Evolutionary conservation across 208 protist species (phyloP).

Genomic region (Novymonas esmeraldas): DNA sequence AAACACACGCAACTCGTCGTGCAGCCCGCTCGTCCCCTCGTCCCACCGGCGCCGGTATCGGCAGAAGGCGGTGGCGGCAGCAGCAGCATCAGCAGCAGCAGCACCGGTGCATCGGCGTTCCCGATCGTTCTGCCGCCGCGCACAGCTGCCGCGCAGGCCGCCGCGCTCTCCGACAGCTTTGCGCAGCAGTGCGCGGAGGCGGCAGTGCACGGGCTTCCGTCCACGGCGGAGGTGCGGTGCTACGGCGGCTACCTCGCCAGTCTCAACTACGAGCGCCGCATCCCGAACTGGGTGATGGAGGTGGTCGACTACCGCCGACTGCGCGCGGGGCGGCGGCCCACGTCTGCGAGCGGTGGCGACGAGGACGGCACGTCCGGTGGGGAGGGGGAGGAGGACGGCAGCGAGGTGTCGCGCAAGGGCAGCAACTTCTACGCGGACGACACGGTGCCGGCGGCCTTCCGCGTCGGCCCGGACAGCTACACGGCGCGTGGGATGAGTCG

Average conservation of each 20-base stretch:
- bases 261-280: constrained; percentile 81
- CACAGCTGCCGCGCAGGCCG: constrained; percentile 6
- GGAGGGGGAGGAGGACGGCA: constrained; percentile 10
- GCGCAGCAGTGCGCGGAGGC: constrained; percentile 40
- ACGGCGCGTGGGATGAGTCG: constrained; percentile 60
- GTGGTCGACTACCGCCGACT: constrained; percentile 37
- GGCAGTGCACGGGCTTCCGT: constrained; percentile 51
- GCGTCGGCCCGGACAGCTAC: constrained; percentile 64
- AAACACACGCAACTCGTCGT: constrained; percentile 24
- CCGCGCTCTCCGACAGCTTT: constrained; percentile 22
- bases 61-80: background rate
- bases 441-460: constrained; percentile 62
- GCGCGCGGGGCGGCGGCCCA: background rate
- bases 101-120: background rate
- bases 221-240: constrained; percentile 53
- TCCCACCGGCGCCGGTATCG: constrained; percentile 2
- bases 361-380: constrained; percentile 23
- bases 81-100: background rate
- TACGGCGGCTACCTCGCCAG: constrained; percentile 76
- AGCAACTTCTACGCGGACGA: constrained; percentile 76
- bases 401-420: constrained; percentile 34
- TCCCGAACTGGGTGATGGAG: constrained; percentile 86
- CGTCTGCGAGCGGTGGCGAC: background rate
- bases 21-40: constrained; percentile 8
- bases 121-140: constrained; percentile 43